A percentile compares a stretch with the other conserved stretches of the same genome.
Evolutionary conservation across 495 filamentous ascomycete genomes (phyloP).

Genomic region (Penicillium simplicissimum): DNA sequence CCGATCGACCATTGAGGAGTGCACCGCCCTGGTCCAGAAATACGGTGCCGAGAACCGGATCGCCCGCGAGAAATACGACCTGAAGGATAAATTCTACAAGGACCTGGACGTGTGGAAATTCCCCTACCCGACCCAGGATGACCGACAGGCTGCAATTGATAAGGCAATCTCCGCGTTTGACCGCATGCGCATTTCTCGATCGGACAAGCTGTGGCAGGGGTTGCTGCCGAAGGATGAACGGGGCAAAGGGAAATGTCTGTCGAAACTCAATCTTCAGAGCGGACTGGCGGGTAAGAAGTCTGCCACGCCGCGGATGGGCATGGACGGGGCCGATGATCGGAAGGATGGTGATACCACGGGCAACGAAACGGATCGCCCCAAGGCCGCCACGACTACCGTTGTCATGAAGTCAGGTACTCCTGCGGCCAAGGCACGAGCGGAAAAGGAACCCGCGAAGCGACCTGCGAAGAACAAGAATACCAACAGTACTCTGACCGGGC

Average conservation of each 20-base stretch:
- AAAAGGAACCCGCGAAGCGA: slow-evolving; percentile 64
- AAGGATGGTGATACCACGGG: slow-evolving; percentile 40
- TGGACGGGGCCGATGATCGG: slow-evolving; percentile 55
- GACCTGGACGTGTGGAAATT: slow-evolving; percentile 84
- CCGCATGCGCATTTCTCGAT: slow-evolving; percentile 67
- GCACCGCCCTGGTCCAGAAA: slow-evolving; percentile 56
- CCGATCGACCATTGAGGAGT: slow-evolving; percentile 56
- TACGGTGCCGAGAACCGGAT: slow-evolving; percentile 60
- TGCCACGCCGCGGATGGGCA: slow-evolving; percentile 55
- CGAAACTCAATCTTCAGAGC: slow-evolving; percentile 65
- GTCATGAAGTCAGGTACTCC: slow-evolving; percentile 50
- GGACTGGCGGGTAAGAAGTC: slow-evolving; percentile 53
- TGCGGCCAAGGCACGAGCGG: slow-evolving; percentile 59
- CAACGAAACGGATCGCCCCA: slow-evolving; percentile 53
- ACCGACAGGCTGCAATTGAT: slow-evolving; percentile 78
- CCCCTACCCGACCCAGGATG: slow-evolving; percentile 62
- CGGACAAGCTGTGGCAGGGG: slow-evolving; percentile 78
- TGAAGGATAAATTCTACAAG: slow-evolving; percentile 72
- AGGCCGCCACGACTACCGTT: slow-evolving; percentile 39
- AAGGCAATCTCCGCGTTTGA: slow-evolving; percentile 83
- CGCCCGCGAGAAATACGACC: slow-evolving; percentile 61
- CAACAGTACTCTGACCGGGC: slow-evolving; percentile 50
- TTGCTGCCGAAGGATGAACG: slow-evolving; percentile 73
- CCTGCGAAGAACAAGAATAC: slow-evolving; percentile 57
- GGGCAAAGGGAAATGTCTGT: slow-evolving; percentile 77